Evolutionary conservation across 371 early-diverging fungal species (phyloP).

Genomic region (Syncephalis fuscata): DNA sequence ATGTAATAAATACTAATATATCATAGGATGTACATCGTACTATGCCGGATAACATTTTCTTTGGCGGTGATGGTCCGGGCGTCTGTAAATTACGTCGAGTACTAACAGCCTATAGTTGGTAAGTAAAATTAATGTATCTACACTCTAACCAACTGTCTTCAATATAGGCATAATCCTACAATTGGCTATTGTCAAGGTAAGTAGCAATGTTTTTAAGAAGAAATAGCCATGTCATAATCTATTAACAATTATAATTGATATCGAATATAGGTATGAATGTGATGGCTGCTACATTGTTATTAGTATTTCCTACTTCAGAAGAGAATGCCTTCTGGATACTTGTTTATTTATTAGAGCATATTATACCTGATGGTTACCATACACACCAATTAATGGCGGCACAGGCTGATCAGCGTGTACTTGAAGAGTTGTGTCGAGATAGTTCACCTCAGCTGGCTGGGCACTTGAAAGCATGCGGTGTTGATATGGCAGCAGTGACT

Average conservation of each 20-base stretch:
- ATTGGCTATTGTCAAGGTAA: constrained; percentile 18
- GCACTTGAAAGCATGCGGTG: constrained; percentile 14
- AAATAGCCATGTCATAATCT: too few species aligned
- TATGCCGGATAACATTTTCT: constrained; percentile 16
- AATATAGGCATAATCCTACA: constrained; percentile 12
- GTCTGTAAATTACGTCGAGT: constrained; percentile 15
- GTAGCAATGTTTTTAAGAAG: too few species aligned
- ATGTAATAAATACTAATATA: background rate
- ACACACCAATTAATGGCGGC: constrained; percentile 14
- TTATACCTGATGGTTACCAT: constrained; percentile 16
- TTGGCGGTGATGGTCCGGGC: constrained; percentile 14
- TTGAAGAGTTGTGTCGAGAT: constrained; percentile 13
- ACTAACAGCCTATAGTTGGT: constrained; percentile 16
- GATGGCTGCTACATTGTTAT: constrained; percentile 14
- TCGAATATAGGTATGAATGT: constrained; percentile 13
- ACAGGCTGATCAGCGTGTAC: constrained; percentile 17
- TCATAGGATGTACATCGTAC: constrained; percentile 16
- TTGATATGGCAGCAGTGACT: constrained; percentile 16
- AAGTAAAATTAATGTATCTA: background rate
- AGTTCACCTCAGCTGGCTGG: constrained; percentile 11
- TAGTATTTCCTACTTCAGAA: constrained; percentile 16
- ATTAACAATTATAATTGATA: too few species aligned
- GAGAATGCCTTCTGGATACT: constrained; percentile 17
- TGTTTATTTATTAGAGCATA: constrained; percentile 11
- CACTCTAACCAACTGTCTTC: background rate